Percentiles rank a stretch among this genome's conserved stretches.
Conservation (phyloP, 495 filamentous ascomycete species). For the Neurospora sp. region DNA sequence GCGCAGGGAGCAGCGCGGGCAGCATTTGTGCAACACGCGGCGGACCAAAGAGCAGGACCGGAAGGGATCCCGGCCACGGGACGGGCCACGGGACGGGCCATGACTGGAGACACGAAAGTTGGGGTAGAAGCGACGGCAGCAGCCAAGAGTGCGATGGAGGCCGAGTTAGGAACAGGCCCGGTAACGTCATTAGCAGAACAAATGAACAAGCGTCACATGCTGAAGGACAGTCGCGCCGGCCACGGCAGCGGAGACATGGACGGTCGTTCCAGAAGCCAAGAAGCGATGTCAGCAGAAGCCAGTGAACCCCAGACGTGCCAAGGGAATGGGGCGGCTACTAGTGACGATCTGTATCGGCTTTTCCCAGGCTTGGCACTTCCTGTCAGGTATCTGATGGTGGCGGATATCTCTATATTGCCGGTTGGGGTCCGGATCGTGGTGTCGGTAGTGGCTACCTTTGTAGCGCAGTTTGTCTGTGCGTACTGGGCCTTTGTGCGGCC, state of each 20-base stretch:
- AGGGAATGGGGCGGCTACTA: background rate
- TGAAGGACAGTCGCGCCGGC: background rate
- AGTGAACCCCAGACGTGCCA: background rate
- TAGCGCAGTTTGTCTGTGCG: slow-evolving; percentile 6
- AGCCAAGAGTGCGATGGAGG: background rate
- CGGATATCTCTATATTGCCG: background rate
- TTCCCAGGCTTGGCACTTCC: background rate
- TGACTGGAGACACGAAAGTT: background rate
- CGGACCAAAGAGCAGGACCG: background rate
- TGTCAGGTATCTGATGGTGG: background rate
- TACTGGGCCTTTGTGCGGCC: slow-evolving; percentile 21
- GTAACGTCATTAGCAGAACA: background rate
- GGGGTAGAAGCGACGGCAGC: slow-evolving; percentile 2
- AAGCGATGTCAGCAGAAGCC: background rate
- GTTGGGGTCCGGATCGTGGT: slow-evolving; percentile 1
- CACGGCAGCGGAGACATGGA: slow-evolving; percentile 12
- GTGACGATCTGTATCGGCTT: background rate
- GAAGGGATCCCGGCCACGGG: background rate
- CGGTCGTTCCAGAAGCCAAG: slow-evolving; percentile 3
- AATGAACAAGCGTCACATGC: background rate
- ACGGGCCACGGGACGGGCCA: background rate
- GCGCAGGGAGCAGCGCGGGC: slow-evolving; percentile 19
- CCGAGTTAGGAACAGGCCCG: background rate
- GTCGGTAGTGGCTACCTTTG: background rate
- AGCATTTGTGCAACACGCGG: slow-evolving; percentile 10